Conservation (phyloP, 192 early-diverging fungal species). For the Thamnidium elegans region DNA sequence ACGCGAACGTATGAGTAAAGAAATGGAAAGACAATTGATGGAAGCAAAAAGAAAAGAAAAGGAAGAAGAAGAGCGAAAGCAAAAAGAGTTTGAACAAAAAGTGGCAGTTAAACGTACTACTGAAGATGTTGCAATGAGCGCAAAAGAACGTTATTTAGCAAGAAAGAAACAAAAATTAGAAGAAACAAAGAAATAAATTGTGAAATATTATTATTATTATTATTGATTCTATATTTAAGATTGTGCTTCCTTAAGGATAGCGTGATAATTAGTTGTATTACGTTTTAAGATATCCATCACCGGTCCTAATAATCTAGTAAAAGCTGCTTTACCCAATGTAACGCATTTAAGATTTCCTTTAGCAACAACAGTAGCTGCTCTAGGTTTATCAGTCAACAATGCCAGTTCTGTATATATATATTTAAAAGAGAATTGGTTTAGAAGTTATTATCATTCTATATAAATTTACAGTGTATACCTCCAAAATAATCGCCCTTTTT, state of each 20-base stretch:
- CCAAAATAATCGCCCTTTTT: slow-evolving; percentile 68
- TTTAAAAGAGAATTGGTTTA: background rate
- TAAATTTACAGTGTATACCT: slow-evolving; percentile 40
- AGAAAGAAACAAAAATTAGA: slow-evolving; percentile 43
- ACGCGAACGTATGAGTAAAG: slow-evolving; percentile 38
- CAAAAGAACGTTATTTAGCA: slow-evolving; percentile 51
- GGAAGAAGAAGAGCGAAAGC: slow-evolving; percentile 46
- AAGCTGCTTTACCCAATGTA: slow-evolving; percentile 89
- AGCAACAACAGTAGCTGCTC: slow-evolving; percentile 86
- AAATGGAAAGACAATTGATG: slow-evolving; percentile 51
- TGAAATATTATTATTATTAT: background rate
- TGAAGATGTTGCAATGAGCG: slow-evolving; percentile 46
- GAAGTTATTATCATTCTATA: background rate
- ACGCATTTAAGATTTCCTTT: slow-evolving; percentile 90
- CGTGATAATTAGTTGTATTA: slow-evolving; percentile 86
- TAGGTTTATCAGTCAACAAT: slow-evolving; percentile 83
- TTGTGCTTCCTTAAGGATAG: slow-evolving; percentile 31
- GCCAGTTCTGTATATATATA: slow-evolving; percentile 92
- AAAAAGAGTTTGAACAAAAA: slow-evolving; percentile 45
- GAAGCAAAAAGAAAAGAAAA: slow-evolving; percentile 47
- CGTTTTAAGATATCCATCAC: slow-evolving; percentile 93
- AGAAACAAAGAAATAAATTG: background rate
- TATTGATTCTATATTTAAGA: background rate
- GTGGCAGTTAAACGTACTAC: slow-evolving; percentile 45
- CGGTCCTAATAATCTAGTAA: slow-evolving; percentile 90